phyloP scores from a whole-genome alignment of 345 rosid species.

The Camelina hispida region DNA sequence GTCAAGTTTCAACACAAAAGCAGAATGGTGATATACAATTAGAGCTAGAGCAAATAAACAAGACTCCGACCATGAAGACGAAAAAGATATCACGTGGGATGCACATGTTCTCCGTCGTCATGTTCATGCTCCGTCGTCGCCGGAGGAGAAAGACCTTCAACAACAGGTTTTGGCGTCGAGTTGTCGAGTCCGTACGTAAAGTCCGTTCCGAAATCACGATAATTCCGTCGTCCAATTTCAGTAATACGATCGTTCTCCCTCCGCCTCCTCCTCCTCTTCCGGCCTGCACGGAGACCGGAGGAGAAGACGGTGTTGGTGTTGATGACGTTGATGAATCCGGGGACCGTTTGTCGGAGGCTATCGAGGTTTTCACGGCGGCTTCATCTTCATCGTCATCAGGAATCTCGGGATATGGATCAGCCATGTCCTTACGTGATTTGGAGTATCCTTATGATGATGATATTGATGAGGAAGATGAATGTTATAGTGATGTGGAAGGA shows the following conservation, averaged over 20 bases:
- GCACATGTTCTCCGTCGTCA: constrained; percentile 53
- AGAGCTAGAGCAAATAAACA: constrained; percentile 36
- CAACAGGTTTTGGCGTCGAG: constrained; percentile 47
- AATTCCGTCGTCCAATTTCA: constrained; percentile 41
- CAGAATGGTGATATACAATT: constrained; percentile 26
- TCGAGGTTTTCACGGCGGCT: constrained; percentile 44
- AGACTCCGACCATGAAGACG: background rate
- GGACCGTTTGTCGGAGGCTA: constrained; percentile 17
- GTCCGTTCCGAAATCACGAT: constrained; percentile 24
- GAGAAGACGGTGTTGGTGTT: background rate
- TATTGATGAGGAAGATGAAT: constrained; percentile 30
- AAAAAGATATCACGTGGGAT: constrained; percentile 49
- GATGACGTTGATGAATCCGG: background rate
- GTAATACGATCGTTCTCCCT: constrained; percentile 43
- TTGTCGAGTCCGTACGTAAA: constrained; percentile 57
- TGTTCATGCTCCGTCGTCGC: constrained; percentile 51
- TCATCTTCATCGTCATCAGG: constrained; percentile 32
- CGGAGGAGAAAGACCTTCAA: constrained; percentile 47
- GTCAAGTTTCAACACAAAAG: constrained; percentile 7
- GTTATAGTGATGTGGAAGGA: constrained; percentile 34
- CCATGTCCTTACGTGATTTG: constrained; percentile 46
- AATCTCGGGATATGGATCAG: constrained; percentile 58
- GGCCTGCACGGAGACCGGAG: background rate
- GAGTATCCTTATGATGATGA: constrained; percentile 31
- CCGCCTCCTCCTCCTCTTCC: constrained; percentile 33